Evolutionary conservation across 2,329 filamentous ascomycete genomes (phyloP).

Genomic region (Aspergillus eucalypticola): DNA sequence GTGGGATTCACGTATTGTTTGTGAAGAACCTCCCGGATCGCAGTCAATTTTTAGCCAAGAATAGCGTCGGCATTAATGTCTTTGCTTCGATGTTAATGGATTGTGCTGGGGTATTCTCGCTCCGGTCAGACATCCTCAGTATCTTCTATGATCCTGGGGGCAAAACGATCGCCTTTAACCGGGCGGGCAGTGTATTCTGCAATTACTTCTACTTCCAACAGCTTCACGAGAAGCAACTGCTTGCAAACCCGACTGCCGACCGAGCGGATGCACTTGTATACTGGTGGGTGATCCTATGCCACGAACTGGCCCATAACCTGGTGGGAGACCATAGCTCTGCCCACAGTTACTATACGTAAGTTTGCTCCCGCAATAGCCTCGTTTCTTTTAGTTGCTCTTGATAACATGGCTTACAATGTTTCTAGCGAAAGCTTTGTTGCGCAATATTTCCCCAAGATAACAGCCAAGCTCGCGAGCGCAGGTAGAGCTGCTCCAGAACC

Average conservation of each 20-base stretch:
- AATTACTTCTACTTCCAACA: conserved; percentile 86
- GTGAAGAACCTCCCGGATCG: conserved; percentile 56
- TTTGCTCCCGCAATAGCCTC: conserved; percentile 8
- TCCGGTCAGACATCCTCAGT: conserved; percentile 70
- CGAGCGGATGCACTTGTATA: conserved; percentile 72
- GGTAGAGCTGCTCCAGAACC: neutral
- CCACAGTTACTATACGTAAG: conserved; percentile 73
- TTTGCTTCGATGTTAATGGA: conserved; percentile 72
- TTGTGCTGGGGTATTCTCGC: conserved; percentile 69
- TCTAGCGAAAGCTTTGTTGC: conserved; percentile 72
- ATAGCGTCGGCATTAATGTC: conserved; percentile 63
- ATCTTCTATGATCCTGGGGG: conserved; percentile 83
- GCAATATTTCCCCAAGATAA: conserved; percentile 73
- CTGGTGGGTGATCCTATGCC: conserved; percentile 95
- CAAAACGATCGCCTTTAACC: conserved; percentile 90
- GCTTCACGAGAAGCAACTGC: conserved; percentile 63
- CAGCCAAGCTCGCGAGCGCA: conserved; percentile 52
- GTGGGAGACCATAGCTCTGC: conserved; percentile 74
- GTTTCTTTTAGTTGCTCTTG: neutral
- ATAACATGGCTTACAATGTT: conserved; percentile 5
- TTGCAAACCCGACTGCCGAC: conserved; percentile 40
- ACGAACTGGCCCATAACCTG: conserved; percentile 94
- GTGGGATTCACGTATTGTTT: conserved; percentile 73
- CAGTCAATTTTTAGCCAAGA: conserved; percentile 60
- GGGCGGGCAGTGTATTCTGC: conserved; percentile 83